A percentile compares a stretch with the other conserved stretches of the same genome.
phyloP scores from a whole-genome alignment of 2,329 filamentous ascomycete species.

The Beauveria australis region DNA sequence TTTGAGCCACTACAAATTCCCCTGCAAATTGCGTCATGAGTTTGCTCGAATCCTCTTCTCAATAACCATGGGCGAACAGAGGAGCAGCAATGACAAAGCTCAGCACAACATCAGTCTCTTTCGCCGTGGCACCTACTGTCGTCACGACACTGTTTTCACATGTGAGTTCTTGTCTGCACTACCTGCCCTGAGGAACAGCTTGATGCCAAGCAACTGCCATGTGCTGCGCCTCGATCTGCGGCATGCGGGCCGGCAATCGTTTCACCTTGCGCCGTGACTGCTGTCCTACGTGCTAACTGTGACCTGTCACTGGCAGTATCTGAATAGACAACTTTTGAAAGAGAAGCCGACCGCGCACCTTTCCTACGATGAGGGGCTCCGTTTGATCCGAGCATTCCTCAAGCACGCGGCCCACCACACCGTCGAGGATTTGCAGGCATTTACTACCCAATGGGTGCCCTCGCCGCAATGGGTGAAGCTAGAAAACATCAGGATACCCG shows the following conservation, averaged over 20 bases:
- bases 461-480: slow-evolving; percentile 80
- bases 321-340: slow-evolving; percentile 66
- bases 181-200: neutral
- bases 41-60: neutral
- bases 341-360: slow-evolving; percentile 84
- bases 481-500: slow-evolving; percentile 58
- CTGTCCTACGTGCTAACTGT: neutral
- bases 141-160: slow-evolving; percentile 81
- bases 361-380: slow-evolving; percentile 87
- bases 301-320: slow-evolving; percentile 47
- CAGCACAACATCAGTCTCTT: slow-evolving; percentile 72
- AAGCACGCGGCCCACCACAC: slow-evolving; percentile 78
- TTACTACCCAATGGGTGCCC: slow-evolving; percentile 87
- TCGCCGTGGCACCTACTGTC: slow-evolving; percentile 81
- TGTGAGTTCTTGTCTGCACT: slow-evolving; percentile 41
- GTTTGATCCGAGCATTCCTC: slow-evolving; percentile 80
- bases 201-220: neutral
- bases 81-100: slow-evolving; percentile 44
- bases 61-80: neutral
- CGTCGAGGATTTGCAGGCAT: slow-evolving; percentile 86
- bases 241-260: neutral
- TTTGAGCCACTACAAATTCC: neutral
- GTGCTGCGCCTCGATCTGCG: neutral
- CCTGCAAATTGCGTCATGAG: neutral
- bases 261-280: neutral